phyloP scores from a whole-genome alignment of 176 grass and related monocot species.

The Stipa capillata region DNA sequence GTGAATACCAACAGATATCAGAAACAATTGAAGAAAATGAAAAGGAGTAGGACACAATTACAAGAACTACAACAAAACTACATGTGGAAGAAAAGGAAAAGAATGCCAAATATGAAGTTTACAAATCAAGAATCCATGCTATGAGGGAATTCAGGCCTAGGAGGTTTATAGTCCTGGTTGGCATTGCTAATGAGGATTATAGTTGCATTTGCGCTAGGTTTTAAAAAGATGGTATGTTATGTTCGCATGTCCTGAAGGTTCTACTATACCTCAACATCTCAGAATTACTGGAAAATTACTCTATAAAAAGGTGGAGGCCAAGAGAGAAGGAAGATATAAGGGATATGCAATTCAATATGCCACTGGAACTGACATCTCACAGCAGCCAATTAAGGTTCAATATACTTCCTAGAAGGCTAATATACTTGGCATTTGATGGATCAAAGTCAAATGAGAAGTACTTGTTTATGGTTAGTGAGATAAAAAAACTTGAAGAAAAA shows the following conservation, averaged over 20 bases:
- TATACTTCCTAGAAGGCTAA: neutral
- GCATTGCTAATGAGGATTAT: rapidly evolving
- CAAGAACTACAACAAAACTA: neutral
- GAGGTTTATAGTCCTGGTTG: rapidly evolving
- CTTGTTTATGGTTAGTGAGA: neutral
- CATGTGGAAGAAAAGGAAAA: neutral
- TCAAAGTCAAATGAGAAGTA: neutral
- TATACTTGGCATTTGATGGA: neutral
- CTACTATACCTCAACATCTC: neutral
- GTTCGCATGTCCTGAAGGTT: neutral
- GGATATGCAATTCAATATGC: rapidly evolving
- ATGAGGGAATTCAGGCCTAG: rapidly evolving
- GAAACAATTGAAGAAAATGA: neutral
- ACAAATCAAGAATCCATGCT: neutral
- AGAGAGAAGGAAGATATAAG: neutral
- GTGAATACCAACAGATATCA: neutral
- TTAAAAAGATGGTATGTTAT: neutral
- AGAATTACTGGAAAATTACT: neutral
- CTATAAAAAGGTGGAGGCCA: neutral
- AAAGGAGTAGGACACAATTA: neutral
- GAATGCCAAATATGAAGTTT: neutral
- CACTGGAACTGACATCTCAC: neutral
- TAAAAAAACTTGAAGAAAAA: neutral
- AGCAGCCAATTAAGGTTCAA: neutral
- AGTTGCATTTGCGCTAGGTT: neutral